A percentile compares a stretch with the other conserved stretches of the same genome.
Conservation (phyloP, 73 alveolate genomes). For the Tetrahymena malaccensis region DNA sequence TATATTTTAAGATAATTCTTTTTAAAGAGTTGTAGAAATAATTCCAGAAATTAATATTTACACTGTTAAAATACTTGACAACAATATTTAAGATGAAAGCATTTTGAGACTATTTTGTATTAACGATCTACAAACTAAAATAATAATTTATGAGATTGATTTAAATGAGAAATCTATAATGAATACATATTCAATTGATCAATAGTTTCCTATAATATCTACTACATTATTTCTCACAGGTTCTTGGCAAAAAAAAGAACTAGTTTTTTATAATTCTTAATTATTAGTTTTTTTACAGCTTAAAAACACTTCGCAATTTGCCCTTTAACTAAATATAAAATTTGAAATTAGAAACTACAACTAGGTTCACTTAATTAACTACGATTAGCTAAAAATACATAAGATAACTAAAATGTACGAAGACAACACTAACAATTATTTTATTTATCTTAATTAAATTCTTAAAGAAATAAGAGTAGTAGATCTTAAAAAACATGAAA, state of each 20-base stretch:
- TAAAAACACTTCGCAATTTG: background rate
- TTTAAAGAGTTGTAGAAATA: background rate
- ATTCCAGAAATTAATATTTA: background rate
- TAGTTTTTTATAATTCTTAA: background rate
- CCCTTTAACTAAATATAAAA: background rate
- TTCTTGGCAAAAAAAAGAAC: background rate
- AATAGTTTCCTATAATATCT: background rate
- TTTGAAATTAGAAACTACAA: background rate
- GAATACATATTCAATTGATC: background rate
- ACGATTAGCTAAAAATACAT: background rate
- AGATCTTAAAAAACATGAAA: background rate
- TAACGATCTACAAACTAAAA: background rate
- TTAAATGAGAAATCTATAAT: background rate
- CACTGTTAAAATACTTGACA: background rate
- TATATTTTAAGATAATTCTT: background rate
- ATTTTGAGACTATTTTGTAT: background rate
- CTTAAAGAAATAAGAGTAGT: background rate
- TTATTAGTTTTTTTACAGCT: background rate
- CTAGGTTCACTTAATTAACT: background rate
- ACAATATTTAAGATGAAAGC: background rate
- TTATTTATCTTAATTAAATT: background rate
- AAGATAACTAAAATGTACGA: background rate
- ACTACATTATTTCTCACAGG: background rate
- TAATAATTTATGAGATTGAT: background rate
- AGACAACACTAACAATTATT: background rate